A percentile compares a stretch with the other conserved stretches of the same genome.
phyloP scores from a whole-genome alignment of 2,329 filamentous ascomycete genomes.

The Penicillium capsulatum region DNA sequence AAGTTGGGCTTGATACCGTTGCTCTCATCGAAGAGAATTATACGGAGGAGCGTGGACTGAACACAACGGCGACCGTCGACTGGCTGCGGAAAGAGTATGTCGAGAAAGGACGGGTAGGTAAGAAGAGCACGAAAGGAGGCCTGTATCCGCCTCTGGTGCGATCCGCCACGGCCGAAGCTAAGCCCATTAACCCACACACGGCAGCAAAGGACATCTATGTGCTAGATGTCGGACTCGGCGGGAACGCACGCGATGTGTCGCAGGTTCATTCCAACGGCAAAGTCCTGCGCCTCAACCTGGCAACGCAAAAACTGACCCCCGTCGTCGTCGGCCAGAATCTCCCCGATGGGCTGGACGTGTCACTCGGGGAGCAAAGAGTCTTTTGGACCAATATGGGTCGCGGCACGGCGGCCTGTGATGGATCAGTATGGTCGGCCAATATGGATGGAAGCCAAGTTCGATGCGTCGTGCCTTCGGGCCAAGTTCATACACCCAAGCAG shows the following conservation, averaged over 20 bases:
- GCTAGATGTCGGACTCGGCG: conserved; percentile 24
- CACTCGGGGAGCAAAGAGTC: conserved; percentile 32
- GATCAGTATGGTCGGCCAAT: conserved; percentile 44
- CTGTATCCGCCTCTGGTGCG: conserved; percentile 32
- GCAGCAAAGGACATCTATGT: conserved; percentile 18
- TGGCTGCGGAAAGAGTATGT: conserved; percentile 47
- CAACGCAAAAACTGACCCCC: conserved; percentile 13
- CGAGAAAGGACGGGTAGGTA: conserved; percentile 45
- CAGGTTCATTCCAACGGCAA: conserved; percentile 17
- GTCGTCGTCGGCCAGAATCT: conserved; percentile 21
- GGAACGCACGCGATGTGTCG: conserved; percentile 15
- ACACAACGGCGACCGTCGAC: conserved; percentile 37
- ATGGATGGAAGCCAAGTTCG: conserved; percentile 48
- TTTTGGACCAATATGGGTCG: conserved; percentile 54
- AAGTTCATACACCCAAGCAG: conserved; percentile 50
- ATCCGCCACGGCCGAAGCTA: conserved; percentile 4
- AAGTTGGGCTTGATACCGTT: conserved; percentile 53
- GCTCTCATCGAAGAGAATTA: conserved; percentile 53
- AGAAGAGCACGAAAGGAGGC: conserved; percentile 35
- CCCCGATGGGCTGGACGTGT: conserved; percentile 47
- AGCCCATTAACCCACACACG: conserved; percentile 7
- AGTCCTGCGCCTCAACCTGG: conserved; percentile 13
- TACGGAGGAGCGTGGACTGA: conserved; percentile 45
- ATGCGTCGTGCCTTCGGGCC: conserved; percentile 44
- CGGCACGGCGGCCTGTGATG: conserved; percentile 36